Base-by-base conservation (phyloP, 176 grass and related monocot genomes). In the Aegilops longissima region DNA sequence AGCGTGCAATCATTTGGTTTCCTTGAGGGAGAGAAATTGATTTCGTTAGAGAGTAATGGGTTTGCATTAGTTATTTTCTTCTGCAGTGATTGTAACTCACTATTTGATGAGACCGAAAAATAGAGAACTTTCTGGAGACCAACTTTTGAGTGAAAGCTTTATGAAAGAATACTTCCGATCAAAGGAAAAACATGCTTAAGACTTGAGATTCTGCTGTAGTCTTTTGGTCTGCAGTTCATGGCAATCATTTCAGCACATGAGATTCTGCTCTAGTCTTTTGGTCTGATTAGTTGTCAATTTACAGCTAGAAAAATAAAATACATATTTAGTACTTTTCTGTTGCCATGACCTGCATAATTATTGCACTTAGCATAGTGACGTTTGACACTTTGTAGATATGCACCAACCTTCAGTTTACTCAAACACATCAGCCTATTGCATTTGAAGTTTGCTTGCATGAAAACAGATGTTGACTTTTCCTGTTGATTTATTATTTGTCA, bases 211-310 rank as follows among this genome's bases (percentile, higher is more conserved):
- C 35, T 36, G 35, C 35, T 36, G 35, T 36, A 36, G 35, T 36
- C 35, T 27, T 69, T 33, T 2, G 59, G 1, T 49, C 20, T 61
- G 29, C 63, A 45, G 27, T 87, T 44, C 27, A 80, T 31, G 76
- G 47, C 40, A 80, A 80, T 84, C 49, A 78, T 54, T 66, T 39
- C 5, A 84, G 4, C 35, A 75, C 44, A 72, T 67, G 81, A 49
- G 40, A 61, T 64, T 72, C 34, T 2, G 7, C 27, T 84, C 17
- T 81, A 29, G 16, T 76, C 21, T 76, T 88, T 76, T 77, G 25
- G 33, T 83, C 11, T 44, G n/a, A 18, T 83, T 61, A 83, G n/a
- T 88, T 88, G 14, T 58, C 80, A 69, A 44, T 74, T 78, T 82
- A 54, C 56, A 79, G 14, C 52, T 64, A 35, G 11, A 89, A 35